Evolutionary conservation across 345 rosid genomes (phyloP).

Genomic region (Eucalyptus marginata): DNA sequence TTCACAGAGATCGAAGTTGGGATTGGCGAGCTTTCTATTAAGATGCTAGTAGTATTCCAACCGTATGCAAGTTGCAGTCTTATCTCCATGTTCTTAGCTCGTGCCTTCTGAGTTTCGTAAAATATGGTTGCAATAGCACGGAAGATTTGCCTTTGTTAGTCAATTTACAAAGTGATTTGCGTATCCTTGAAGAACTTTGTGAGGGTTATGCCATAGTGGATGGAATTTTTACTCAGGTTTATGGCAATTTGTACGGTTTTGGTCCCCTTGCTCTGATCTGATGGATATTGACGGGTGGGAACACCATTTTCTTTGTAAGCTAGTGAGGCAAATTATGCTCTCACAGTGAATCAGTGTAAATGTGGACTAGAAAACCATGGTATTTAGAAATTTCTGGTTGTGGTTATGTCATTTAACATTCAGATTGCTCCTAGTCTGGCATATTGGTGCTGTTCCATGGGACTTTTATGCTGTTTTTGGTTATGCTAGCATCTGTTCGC

Average conservation of each 20-base stretch:
- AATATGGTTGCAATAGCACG: not conserved
- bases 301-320: not conserved
- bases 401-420: not conserved
- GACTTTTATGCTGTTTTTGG: not conserved
- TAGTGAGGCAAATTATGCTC: not conserved
- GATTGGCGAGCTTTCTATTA: not conserved
- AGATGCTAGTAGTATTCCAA: not conserved
- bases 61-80: not conserved
- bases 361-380: not conserved
- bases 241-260: not conserved
- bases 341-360: not conserved
- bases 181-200: not conserved
- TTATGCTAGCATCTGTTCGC: not conserved
- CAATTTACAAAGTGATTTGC: not conserved
- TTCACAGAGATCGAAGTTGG: not conserved
- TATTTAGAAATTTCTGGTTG: not conserved
- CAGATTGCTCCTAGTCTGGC: not conserved
- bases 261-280: not conserved
- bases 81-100: not conserved
- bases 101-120: not conserved
- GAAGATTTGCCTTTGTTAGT: not conserved
- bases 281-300: not conserved
- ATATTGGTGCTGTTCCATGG: not conserved
- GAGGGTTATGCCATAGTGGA: not conserved
- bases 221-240: not conserved